Evolutionary conservation across 2,329 filamentous ascomycete species (phyloP).

Genomic region (Colletotrichum falcatum): DNA sequence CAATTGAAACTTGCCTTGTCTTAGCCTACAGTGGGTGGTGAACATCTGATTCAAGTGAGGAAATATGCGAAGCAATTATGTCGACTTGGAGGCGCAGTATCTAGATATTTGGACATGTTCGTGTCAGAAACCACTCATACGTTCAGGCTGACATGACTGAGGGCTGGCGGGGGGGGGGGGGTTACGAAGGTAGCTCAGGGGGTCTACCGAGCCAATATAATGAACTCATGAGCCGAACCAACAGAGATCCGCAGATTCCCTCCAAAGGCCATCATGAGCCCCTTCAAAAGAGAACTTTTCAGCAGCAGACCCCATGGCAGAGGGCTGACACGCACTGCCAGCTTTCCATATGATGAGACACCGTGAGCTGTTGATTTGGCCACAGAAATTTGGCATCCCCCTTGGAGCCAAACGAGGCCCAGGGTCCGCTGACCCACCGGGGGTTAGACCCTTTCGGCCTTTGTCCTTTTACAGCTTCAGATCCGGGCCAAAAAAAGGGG

Average conservation of each 20-base stretch:
- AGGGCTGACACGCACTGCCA: neutral
- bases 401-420: neutral
- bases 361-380: too few relatives aligned
- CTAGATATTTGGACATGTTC: neutral
- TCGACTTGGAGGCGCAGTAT: neutral
- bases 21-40: too few relatives aligned
- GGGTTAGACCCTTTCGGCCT: neutral
- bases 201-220: neutral
- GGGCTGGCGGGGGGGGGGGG: neutral
- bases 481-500: neutral
- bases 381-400: neutral
- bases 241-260: too few relatives aligned
- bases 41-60: neutral
- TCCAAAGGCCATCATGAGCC: neutral
- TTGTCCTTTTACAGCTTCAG: conserved; percentile 1
- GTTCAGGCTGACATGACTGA: neutral
- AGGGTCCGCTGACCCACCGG: neutral
- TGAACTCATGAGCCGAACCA: too few relatives aligned
- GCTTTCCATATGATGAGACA: neutral
- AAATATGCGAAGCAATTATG: too few relatives aligned
- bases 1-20: neutral
- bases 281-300: neutral
- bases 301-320: neutral
- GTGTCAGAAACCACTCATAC: neutral
- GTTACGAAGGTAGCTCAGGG: too few relatives aligned